Evolutionary conservation across 257 asterid genomes (phyloP).

Genomic region (Jacaranda copaia): DNA sequence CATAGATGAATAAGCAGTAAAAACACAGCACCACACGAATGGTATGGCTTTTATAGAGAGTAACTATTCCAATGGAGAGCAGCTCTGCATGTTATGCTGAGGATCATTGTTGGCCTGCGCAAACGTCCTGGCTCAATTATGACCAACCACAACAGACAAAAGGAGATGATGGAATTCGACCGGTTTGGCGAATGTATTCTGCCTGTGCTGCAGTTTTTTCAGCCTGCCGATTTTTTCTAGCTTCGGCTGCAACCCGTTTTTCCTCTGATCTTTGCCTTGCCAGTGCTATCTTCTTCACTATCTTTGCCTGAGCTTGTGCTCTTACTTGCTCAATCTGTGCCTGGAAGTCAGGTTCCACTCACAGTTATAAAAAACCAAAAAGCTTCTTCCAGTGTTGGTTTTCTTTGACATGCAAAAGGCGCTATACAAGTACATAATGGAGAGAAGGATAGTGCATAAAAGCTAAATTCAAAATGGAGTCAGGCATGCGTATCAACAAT

Average conservation of each 20-base stretch:
- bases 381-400: neutral
- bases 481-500: too few species aligned
- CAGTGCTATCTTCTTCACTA: conserved; percentile 86
- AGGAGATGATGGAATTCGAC: conserved; percentile 76
- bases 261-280: conserved; percentile 90
- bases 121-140: conserved; percentile 26
- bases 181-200: conserved; percentile 80
- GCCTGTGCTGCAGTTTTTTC: conserved; percentile 75
- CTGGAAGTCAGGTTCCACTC: conserved; percentile 38
- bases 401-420: neutral
- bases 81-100: neutral
- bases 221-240: conserved; percentile 68
- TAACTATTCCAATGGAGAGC: conserved; percentile 27
- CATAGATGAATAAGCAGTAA: conserved; percentile 23
- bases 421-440: neutral
- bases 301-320: conserved; percentile 86
- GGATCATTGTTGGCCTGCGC: conserved; percentile 16
- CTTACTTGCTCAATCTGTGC: conserved; percentile 81
- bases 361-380: neutral
- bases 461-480: neutral
- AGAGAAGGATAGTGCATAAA: neutral
- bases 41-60: conserved; percentile 11
- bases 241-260: conserved; percentile 79
- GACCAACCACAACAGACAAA: conserved; percentile 90
- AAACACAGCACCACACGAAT: conserved; percentile 26